Evolutionary conservation across 2,329 filamentous ascomycete species (phyloP).

Genomic region (Aspergillus hiratsukae): DNA sequence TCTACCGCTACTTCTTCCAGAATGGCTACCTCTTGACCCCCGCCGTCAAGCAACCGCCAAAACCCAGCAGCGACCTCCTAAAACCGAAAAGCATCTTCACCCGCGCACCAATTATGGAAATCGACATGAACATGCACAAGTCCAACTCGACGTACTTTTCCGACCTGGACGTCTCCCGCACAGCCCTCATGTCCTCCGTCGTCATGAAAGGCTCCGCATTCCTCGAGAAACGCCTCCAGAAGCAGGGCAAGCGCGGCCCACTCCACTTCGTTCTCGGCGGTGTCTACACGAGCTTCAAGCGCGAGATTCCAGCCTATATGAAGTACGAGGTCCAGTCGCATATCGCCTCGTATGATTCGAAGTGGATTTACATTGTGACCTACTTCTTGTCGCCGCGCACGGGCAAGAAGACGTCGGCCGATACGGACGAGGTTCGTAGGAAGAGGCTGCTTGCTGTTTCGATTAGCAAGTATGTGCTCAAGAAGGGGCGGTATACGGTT

Average conservation of each 20-base stretch:
- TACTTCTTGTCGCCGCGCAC: slow-evolving; percentile 58
- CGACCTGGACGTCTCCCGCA: slow-evolving; percentile 76
- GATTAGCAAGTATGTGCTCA: slow-evolving; percentile 73
- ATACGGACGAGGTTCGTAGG: slow-evolving; percentile 37
- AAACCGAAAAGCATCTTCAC: slow-evolving; percentile 62
- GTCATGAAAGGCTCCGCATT: slow-evolving; percentile 52
- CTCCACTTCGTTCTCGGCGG: slow-evolving; percentile 64
- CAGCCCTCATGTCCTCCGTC: slow-evolving; percentile 68
- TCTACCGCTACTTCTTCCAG: slow-evolving; percentile 53
- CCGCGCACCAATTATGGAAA: slow-evolving; percentile 65
- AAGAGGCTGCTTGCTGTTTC: slow-evolving; percentile 65
- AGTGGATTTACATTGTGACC: slow-evolving; percentile 72
- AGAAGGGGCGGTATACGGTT: slow-evolving; percentile 72
- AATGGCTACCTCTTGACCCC: slow-evolving; percentile 47
- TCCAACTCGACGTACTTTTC: slow-evolving; percentile 77
- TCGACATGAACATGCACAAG: slow-evolving; percentile 79
- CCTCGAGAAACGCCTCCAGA: slow-evolving; percentile 47
- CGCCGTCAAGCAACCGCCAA: slow-evolving; percentile 37
- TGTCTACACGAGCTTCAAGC: slow-evolving; percentile 66
- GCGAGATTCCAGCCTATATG: slow-evolving; percentile 63
- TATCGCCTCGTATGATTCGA: slow-evolving; percentile 67
- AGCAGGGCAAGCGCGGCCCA: slow-evolving; percentile 45
- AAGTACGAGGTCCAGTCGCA: slow-evolving; percentile 68
- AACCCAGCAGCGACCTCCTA: slow-evolving; percentile 51
- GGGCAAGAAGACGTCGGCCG: slow-evolving; percentile 11